Conservation (phyloP, 2,329 filamentous ascomycete species). For the Xylaria sp. region DNA sequence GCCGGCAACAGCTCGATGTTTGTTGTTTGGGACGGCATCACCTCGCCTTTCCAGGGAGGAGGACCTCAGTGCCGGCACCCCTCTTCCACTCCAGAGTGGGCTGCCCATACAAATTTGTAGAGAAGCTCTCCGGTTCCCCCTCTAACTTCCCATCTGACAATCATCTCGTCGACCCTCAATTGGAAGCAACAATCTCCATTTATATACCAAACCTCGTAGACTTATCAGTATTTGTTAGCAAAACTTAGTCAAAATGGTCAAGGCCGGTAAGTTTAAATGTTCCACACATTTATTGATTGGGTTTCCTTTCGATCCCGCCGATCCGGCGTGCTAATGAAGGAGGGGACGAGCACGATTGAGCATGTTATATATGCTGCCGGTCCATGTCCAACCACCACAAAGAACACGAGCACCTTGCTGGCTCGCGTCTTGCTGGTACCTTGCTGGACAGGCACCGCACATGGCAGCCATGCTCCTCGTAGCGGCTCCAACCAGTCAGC, state of each 20-base stretch:
- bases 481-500: conserved; percentile 24
- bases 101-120: conserved; percentile 40
- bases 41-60: conserved; percentile 1
- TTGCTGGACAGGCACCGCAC: conserved; percentile 46
- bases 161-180: conserved; percentile 30
- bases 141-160: conserved; percentile 30
- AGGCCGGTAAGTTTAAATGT: conserved; percentile 67
- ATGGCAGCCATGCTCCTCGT: conserved; percentile 32
- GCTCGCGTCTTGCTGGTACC: conserved; percentile 27
- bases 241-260: conserved; percentile 89
- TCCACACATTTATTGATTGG: conserved; percentile 38
- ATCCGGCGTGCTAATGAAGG: conserved; percentile 44
- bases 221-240: conserved; percentile 46
- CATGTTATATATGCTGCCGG: conserved; percentile 59
- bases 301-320: conserved; percentile 40
- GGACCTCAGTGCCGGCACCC: conserved; percentile 24
- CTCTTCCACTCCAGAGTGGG: conserved; percentile 26
- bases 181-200: conserved; percentile 31
- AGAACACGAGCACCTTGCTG: conserved; percentile 31
- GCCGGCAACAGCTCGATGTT: conserved; percentile 6
- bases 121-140: conserved; percentile 26
- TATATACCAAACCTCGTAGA: conserved; percentile 34
- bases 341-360: conserved; percentile 67
- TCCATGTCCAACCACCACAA: conserved; percentile 54
- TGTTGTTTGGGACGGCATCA: conserved; percentile 8